A percentile compares a stretch with the other conserved stretches of the same genome.
These are phyloP conservation scores for Boletus rubroflammeus DNA, from an alignment of 768 basidiomycete genomes.

Conservation along the genomic window DNA sequence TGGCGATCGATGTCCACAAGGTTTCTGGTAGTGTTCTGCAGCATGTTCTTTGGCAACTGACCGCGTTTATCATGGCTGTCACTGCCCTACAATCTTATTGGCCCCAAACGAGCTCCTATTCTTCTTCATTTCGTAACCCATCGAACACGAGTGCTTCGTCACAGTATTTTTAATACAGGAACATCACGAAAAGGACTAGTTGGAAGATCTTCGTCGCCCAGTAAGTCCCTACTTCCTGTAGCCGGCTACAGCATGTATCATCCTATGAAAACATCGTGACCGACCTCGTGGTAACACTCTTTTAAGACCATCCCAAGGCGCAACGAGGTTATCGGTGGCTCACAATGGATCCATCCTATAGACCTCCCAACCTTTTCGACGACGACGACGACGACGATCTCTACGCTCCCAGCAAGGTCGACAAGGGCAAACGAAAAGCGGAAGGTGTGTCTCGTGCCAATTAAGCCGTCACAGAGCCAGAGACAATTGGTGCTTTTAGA, in stretches of 20 bases:
- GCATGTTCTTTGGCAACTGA: not conserved
- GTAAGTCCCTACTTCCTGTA: constrained; percentile 5
- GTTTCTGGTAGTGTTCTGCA: too few species aligned
- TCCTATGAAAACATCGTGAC: not conserved
- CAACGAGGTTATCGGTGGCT: not conserved
- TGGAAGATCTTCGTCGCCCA: constrained; percentile 10
- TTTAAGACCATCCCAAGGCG: constrained; percentile 4
- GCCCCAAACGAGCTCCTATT: not conserved
- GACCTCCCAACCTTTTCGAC: constrained; percentile 13
- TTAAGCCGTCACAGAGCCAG: not conserved
- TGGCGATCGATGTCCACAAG: too few species aligned
- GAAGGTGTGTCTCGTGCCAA: constrained; percentile 6
- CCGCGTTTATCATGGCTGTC: too few species aligned
- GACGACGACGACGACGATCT: not conserved
- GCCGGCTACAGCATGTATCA: constrained; percentile 5
- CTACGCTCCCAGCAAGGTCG: constrained; percentile 3
- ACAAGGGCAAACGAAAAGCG: constrained; percentile 22
- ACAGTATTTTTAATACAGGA: constrained; percentile 7
- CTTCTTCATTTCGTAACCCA: not conserved
- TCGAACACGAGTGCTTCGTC: not conserved
- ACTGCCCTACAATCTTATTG: too few species aligned
- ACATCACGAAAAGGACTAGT: constrained; percentile 9
- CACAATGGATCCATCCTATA: constrained; percentile 9
- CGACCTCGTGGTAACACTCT: constrained; percentile 7
- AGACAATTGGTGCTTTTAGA: constrained; percentile 2